Percentiles rank a stretch among this genome's conserved stretches.
Conservation (phyloP, 108 stramenopile genomes). For the Cyclostephanos tholiformis region DNA sequence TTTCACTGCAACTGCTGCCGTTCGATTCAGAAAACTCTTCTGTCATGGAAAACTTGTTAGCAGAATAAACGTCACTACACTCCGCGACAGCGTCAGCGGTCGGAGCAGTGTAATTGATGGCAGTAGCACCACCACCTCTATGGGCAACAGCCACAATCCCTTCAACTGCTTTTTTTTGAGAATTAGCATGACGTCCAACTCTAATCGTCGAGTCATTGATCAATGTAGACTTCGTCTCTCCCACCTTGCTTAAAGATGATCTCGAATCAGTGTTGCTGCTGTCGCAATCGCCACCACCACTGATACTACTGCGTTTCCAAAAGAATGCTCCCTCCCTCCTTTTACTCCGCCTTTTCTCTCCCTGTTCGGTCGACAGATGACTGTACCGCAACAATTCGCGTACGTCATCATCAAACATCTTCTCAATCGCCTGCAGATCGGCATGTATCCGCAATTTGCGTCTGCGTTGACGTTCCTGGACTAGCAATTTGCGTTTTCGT, state of each 20-base stretch:
- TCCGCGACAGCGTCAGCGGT: background rate
- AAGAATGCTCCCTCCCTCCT: constrained; percentile 40
- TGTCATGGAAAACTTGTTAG: constrained; percentile 6
- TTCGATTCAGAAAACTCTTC: background rate
- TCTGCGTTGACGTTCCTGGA: constrained; percentile 21
- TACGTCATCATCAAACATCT: constrained; percentile 56
- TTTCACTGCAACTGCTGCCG: background rate
- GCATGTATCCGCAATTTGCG: constrained; percentile 31
- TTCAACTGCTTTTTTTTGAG: background rate
- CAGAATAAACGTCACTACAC: background rate
- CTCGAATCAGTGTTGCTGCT: background rate
- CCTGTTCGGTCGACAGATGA: constrained; percentile 18
- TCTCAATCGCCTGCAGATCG: constrained; percentile 47
- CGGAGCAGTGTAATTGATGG: background rate
- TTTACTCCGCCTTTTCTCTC: constrained; percentile 21
- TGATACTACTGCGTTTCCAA: constrained; percentile 24
- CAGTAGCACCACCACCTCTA: constrained; percentile 15
- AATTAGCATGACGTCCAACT: background rate
- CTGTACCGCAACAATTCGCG: constrained; percentile 45
- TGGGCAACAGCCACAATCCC: constrained; percentile 9
- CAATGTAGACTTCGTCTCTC: background rate
- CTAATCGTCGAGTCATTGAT: background rate
- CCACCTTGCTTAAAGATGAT: background rate
- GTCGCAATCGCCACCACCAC: background rate
- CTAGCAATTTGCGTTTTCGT: constrained; percentile 8